Evolutionary conservation across 352 stramenopile species (phyloP), one percentile per base, ranked within the genome.

Genomic region (Globisporangium nodosum): DNA sequence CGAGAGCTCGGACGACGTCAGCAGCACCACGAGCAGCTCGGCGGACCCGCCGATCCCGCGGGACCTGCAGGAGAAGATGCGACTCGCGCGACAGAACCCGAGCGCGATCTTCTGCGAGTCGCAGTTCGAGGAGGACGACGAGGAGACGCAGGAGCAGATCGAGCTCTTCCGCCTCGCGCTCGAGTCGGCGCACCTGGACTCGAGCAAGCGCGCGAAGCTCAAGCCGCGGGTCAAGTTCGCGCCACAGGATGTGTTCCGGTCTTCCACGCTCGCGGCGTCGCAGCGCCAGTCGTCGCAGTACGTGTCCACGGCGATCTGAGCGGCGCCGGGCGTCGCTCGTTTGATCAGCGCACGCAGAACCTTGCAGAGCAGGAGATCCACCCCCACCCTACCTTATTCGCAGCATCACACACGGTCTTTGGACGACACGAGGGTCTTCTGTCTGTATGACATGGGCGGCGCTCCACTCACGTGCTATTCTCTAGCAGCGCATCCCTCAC

Each of bases 31-130:
- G 24, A 27, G 24, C 24, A 27, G 24, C 24, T 27, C 24, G 24
- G 24, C 24, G 24, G 24, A 27, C 24, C 24, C 27, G 8, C 66
- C 68, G 21, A 7, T 47, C 3, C 35, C 61, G 48, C 18, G 58
- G 53, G 61, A 81, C 48, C 43, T 89, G n/a, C 60, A 77, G 40
- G 74, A 87, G 49, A 91, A 89, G 47, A 74, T 91, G 54, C 71
- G 68, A 13, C 71, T 90, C 33, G 82, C 82, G 30, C 58, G 72
- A 21, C 68, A 88, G 61, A 90, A 92, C 50, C 78, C 78, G 3
- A 92, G 81, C 54, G 82, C 79, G n/a, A 69, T 92, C 20, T 92
- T 92, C 43, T 76, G 77, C 27, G 82, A 92, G 52, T 90, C 82
- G 8, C 70, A 89, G 56, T 92, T 92, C 49, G 82, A 92, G 67